Conservation (phyloP, 2,329 filamentous ascomycete species). For the Colletotrichum sp. region DNA sequence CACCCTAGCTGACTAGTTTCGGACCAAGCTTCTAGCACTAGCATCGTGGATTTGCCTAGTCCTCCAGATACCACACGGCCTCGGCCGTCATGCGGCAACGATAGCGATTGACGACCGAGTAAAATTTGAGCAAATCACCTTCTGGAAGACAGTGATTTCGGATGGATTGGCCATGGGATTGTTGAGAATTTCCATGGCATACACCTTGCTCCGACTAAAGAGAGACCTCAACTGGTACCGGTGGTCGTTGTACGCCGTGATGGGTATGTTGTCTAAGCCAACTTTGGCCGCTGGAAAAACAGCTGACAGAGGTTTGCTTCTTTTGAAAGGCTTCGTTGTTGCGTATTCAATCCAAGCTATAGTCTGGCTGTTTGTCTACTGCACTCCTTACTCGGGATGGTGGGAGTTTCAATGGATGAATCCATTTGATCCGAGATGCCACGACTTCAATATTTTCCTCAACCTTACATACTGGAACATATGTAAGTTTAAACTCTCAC, state of each 20-base stretch:
- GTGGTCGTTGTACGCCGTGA: conserved; percentile 24
- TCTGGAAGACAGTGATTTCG: conserved; percentile 27
- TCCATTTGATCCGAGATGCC: conserved; percentile 24
- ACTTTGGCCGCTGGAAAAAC: neutral
- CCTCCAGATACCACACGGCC: conserved; percentile 26
- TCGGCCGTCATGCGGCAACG: conserved; percentile 23
- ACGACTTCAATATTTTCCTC: conserved; percentile 23
- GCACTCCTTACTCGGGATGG: conserved; percentile 27
- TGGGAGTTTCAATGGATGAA: conserved; percentile 30
- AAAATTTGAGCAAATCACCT: conserved; percentile 25
- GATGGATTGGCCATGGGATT: conserved; percentile 26
- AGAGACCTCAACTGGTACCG: conserved; percentile 26
- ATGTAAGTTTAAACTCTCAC: neutral
- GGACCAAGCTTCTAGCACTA: conserved; percentile 16
- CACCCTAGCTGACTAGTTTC: neutral
- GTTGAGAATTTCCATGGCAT: conserved; percentile 26
- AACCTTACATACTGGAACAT: conserved; percentile 27
- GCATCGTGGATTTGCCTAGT: conserved; percentile 25
- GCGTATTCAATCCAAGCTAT: conserved; percentile 25
- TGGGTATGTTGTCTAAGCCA: conserved; percentile 11
- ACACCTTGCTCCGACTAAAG: conserved; percentile 24
- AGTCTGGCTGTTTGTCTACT: conserved; percentile 27
- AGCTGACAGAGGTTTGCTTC: neutral
- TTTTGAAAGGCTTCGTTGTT: conserved; percentile 19
- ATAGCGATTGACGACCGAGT: conserved; percentile 16